Evolutionary conservation across 2,329 filamentous ascomycete genomes (phyloP), one percentile per base, ranked within the genome.

Genomic region (Hypoxylon sp.): DNA sequence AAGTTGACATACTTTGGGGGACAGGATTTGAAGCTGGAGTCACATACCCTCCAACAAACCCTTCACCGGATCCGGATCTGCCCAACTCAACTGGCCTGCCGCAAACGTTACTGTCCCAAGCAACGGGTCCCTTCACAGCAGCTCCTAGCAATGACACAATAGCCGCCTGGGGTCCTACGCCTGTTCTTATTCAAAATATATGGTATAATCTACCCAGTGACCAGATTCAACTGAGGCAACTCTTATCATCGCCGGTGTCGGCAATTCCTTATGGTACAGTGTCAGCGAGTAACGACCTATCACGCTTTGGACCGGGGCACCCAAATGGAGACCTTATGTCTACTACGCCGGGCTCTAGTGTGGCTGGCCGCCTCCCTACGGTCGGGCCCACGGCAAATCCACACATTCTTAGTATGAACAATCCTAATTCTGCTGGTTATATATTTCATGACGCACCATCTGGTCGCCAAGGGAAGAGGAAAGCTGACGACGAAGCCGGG

Each of bases 1-100:
- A 53, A 19, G 50, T 54, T 4, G 48, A 53, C 5, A 54, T 54
- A 46, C 48, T 53, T 14, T 61, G 46, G n/a, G 59, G 59, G 19
- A 4, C 35, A 8, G 19, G 24, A 22, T 37, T 46, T 29, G 19
- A 61, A 37, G 39, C 35, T 35, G 59, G 59, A 5, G 14, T 61
- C 10, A 47, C 17, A 37, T 11, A 47, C 14, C 11, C 48, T 24
- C 24, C 26, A 22, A 26, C 31, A 37, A 35, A 8, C 24, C n/a
- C 46, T 1, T 5, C 24, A 3, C 11, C 46, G 6, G 13, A 29
- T 29, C 5, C 22, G 14, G 46, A 11, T 10, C 22, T 29, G 46
- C 19, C 46, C 2, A 17, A 42, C n/a, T 9, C 39, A n/a, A 42
- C 11, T 19, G 6, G 6, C n/a, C 39, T n/a, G 39, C 39, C 39